Evolutionary conservation across 352 stramenopile species (phyloP).

Genomic region (Globisporangium paroecandrum): DNA sequence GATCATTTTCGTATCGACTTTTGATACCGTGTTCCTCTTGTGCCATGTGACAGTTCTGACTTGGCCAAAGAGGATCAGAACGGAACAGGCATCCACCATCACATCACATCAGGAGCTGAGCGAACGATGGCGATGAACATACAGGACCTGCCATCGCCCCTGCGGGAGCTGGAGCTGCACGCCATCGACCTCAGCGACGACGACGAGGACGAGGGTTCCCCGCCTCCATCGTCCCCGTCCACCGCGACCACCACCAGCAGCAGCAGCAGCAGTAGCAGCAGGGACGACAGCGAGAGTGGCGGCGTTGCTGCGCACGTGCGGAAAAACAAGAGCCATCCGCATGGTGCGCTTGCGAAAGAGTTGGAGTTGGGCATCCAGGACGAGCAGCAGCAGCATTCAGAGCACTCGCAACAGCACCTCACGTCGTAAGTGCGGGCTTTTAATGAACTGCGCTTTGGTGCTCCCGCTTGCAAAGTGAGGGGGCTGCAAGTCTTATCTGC

Average conservation of each 20-base stretch:
- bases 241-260: conserved; percentile 21
- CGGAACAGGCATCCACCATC: conserved; percentile 1
- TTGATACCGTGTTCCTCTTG: neutral
- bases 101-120: neutral
- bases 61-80: conserved; percentile 1
- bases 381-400: conserved; percentile 21
- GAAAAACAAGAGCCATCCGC: conserved; percentile 1
- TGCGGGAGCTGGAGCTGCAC: conserved; percentile 30
- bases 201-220: conserved; percentile 11
- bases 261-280: conserved; percentile 1
- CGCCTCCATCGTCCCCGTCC: conserved; percentile 22
- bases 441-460: neutral
- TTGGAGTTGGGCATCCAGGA: conserved; percentile 18
- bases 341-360: conserved; percentile 8
- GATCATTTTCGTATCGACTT: neutral
- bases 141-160: conserved; percentile 11
- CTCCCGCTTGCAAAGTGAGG: neutral
- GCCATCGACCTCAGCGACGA: conserved; percentile 26
- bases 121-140: conserved; percentile 11
- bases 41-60: neutral
- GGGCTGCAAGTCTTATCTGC: too few species aligned
- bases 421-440: conserved; percentile 30
- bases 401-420: conserved; percentile 25
- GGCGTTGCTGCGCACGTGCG: neutral
- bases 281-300: conserved; percentile 3